Base-by-base conservation (phyloP, 768 basidiomycete genomes). In the Russula sp. region DNA sequence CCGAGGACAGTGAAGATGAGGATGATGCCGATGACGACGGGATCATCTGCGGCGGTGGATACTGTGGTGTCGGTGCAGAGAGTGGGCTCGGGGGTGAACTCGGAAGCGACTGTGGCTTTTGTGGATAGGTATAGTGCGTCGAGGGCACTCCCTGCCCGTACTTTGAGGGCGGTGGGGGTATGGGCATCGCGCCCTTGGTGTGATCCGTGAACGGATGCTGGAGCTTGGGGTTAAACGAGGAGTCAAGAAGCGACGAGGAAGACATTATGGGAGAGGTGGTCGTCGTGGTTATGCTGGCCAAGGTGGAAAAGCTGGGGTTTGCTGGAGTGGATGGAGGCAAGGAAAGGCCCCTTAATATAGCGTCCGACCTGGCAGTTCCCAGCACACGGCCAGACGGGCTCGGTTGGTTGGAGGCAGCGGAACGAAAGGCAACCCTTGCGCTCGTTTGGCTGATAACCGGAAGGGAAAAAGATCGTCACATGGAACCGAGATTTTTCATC, bases 141-240 rank as follows among this genome's bases (percentile, higher is more conserved):
- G 76, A 71, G 34, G 77, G 74, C 35, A 77, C 73, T 22, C 73
- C 75, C 46, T 74, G 73, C 16, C 80, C 75, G 70, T 82, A 82
- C 55, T 74, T 70, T 1, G 82, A 81, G 22, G 81, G 81, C 34
- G 70, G 68, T 10, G 80, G 76, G 55, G 81, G 77, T 57, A 70
- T 71, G 35, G 75, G 73, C 32, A 72, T 54, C n/a, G 70, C 59
- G 32, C 72, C 70, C 46, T 71, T 71, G 66, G 66, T 68, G 20
- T 65, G 54, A 69, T 75, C 73, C 42, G 81, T 84, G 76, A 85
- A 86, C 10, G 83, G 81, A 69, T 85, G 82, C 20, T 75, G 77
- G 22, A 79, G 80, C 68, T 81, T 80, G 43, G 83, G 83, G 74
- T 85, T 75, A 67, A 85, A 85, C 25, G 80, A 79, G 22, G 74